Evolutionary conservation across 208 protist genomes (phyloP), one percentile per base, ranked within the genome.

Genomic region (Angomonas desouzai): DNA sequence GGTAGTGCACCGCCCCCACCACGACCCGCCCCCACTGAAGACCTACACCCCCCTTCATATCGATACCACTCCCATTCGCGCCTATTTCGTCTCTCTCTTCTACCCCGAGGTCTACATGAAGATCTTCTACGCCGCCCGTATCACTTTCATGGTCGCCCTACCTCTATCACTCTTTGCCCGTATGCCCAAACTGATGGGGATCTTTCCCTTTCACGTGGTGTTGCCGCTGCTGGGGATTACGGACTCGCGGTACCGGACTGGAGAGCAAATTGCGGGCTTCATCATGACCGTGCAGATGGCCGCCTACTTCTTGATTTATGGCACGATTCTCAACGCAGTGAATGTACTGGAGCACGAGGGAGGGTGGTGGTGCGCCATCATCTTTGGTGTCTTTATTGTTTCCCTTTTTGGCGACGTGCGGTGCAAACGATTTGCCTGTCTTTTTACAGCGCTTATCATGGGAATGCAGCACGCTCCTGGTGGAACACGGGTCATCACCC

Each of bases 91-190:
- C 9, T 49, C 55, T 3, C 56, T 85, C 40, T 75, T 77, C 23
- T 76, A 74, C 6, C 70, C 70, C 0, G 57, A 74, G 28, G 74
- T 85, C 9, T 81, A 81, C 68, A 70, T 75, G 67, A 43, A 64
- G 16, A 59, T 81, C 38, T 77, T 84, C 67, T 64, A 81, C 43
- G 72, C 82, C 13, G 60, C 81, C 4, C 82, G 82, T 48, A 81
- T 83, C 40, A 83, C 77, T 0, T 49, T 85, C 9, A 18, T 89
- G 29, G 72, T 77, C 1, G 78, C 63, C 0, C 65, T 89, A 0
- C 82, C 82, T 7, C 48, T 85, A 11, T 65, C 62, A 22, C 28
- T 81, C 11, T 60, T 89, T n/a, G 22, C 67, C 38, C 73, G 67
- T 0, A 67, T 74, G 20, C 68, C 67, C 1, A 65, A 55, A 3